Base-by-base conservation (phyloP, 1,284 basidiomycete species). In the Papiliotrema flavescens region DNA sequence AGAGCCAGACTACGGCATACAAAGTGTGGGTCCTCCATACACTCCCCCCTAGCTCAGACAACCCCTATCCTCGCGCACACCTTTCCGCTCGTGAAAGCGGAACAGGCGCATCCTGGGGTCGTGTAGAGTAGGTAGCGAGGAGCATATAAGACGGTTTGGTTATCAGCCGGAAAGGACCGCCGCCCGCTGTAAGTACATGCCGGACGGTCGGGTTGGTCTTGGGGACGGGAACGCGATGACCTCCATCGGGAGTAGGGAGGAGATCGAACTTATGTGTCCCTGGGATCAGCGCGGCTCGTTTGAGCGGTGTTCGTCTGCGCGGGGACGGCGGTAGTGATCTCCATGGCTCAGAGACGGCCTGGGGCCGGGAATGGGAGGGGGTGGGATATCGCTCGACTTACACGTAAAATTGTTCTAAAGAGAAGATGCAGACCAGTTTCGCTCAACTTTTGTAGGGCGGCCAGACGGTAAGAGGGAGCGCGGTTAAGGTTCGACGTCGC, bases 251-350 rank as follows among this genome's bases (percentile, higher is more conserved):
- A 70, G 66, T 70, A 68, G 57, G 65, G 51, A 64, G 64, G 65
- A 67, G 67, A 64, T 75, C 73, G 73, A 75, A 75, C 73, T 75
- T 75, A 71, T 66, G 55, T 75, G 73, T 75, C 69, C 69, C 67
- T 68, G 54, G n/a, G 6, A 24, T 54, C 36, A 41, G 47, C 35
- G 44, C 20, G 20, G 34, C 37, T 45, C 40, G 26, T 28, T 23
- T 17, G 32, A 9, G 15, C 15, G n/a, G 9, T 24, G 49, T 19
- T 8, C 17, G 39, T 22, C 14, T 19, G 23, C 43, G 22, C 23
- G 13, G 24, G 14, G 23, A 59, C 50, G 40, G 46, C 34, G 39
- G 24, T 39, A 40, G 56, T 45, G 42, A 66, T 66, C 65, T 54
- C 69, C 70, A 60, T 65, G 55, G 58, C 15, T 9, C 2, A 37